Base-by-base conservation (phyloP, 2,329 filamentous ascomycete genomes). In the Diaporthe batatas region DNA sequence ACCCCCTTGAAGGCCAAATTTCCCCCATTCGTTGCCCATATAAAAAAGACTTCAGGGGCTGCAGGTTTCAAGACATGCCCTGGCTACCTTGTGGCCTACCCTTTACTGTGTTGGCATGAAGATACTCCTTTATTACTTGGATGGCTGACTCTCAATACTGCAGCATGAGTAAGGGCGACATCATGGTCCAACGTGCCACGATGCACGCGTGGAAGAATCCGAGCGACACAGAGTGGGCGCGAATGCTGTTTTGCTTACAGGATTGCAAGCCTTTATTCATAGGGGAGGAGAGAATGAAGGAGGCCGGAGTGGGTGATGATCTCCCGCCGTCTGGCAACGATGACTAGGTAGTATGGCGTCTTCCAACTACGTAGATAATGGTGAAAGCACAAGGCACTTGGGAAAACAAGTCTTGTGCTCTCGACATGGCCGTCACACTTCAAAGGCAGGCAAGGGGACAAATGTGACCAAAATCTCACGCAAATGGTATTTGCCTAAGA, bases 151-250 rank as follows among this genome's bases (percentile, higher is more conserved):
- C n/a, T n/a, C n/a, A n/a, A n/a, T n/a, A n/a, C n/a, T n/a, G n/a
- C n/a, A n/a, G n/a, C 7, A 78, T 89, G 80, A 79, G 81, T 70
- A 79, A 81, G 36, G 87, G 87, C 1, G 86, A 88, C 76, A 79
- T 86, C 29, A 81, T 82, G 21, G 82, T 88, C 23, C 86, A 88
- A 78, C 79, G 86, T 49, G 85, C 80, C 6, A 86, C 85, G n/a
- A 83, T 83, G 79, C 85, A 87, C 77, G 81, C 78, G n/a, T 85
- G 83, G 83, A 77, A 77, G 39, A 85, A 84, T 73, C 75, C 54
- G 64, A 83, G 78, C 70, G 73, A 80, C 49, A 84, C 80, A 0
- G 81, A 83, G 59, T 86, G 84, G 84, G 80, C 82, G 21, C 77
- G 85, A 39, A 80, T 86, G 77, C 75, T 77, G 77, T 77, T 85